A percentile compares a stretch with the other conserved stretches of the same genome.
These are phyloP conservation scores for Arabidopsis lyrata DNA, from an alignment of 441 rosid species.

Conservation along the genomic window DNA sequence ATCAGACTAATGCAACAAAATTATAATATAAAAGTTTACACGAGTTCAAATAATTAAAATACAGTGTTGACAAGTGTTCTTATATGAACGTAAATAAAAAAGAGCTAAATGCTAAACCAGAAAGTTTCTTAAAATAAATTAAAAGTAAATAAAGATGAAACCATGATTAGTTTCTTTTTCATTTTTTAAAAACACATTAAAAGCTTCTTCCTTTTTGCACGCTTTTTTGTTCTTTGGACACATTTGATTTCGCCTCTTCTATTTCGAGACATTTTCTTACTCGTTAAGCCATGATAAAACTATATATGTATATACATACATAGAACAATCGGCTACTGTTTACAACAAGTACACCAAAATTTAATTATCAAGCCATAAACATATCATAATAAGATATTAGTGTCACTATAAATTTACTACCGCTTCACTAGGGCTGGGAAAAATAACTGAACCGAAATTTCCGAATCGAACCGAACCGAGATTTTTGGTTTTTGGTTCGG, in stretches of 20 bases:
- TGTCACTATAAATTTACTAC: background rate
- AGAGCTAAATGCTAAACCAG: background rate
- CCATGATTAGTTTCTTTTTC: conserved; percentile 7
- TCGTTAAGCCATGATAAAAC: conserved; percentile 32
- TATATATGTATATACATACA: background rate
- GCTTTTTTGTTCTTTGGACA: conserved; percentile 26
- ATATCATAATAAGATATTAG: background rate
- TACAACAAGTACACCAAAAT: background rate
- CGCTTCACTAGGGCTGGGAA: no score
- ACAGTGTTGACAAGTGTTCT: background rate
- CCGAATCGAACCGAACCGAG: no score
- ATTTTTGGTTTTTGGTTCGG: no score
- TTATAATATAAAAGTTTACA: background rate
- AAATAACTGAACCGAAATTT: no score
- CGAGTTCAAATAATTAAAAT: background rate
- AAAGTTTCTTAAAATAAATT: background rate
- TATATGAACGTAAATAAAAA: background rate
- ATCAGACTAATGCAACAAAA: background rate
- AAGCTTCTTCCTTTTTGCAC: conserved; percentile 31
- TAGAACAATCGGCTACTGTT: background rate
- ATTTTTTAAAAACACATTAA: background rate
- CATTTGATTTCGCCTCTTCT: conserved; percentile 27
- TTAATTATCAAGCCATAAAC: no score
- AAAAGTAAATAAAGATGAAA: conserved; percentile 11
- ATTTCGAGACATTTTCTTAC: conserved; percentile 36